Evolutionary conservation across 345 rosid species (phyloP), one percentile per base, ranked within the genome.

Genomic region (Capsella bursapastoris): DNA sequence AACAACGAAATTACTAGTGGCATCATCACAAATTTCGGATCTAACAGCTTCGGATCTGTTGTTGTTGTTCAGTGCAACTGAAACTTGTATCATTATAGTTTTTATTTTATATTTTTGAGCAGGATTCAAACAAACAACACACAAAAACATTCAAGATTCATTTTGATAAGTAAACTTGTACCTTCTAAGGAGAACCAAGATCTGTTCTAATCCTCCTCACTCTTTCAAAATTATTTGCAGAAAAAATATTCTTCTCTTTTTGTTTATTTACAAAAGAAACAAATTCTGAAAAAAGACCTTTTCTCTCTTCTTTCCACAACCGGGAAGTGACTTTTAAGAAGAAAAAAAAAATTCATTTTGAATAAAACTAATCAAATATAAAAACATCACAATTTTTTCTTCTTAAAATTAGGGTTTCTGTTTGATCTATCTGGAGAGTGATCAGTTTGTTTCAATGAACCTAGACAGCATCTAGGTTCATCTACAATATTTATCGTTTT

Each of bases 11-110:
- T 63, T 55, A 16, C 76, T 16, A 50, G 61, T 52, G 35, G 50
- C 65, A 50, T 56, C 27, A 64, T 73, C 72, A 38, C 37, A 73
- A 57, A 48, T 65, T 74, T 74, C 66, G 78, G 72, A 66, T 73
- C 71, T 64, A 64, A 47, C 57, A 3, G 10, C 31, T 73, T 47
- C 29, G 31, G 65, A 34, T 5, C 18, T 55, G 49, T 45, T 64
- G 6, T 57, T 37, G 11, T 48, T 62, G 22, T 56, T 64, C 57
- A 57, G 34, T 57, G 16, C 25, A 55, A 5, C 41, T 57, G 35
- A 66, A 52, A 66, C 22, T 15, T 52, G 48, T 53, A 15, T 53
- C 16, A 7, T 32, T 14, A 8, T 34, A 34, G 47, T 18, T 34
- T 13, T 29, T 5, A 2, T 41, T 63, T 70, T 70, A 4, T 14